Conservation (phyloP, 179 eudicot species). For the Gypsophila paniculata region DNA sequence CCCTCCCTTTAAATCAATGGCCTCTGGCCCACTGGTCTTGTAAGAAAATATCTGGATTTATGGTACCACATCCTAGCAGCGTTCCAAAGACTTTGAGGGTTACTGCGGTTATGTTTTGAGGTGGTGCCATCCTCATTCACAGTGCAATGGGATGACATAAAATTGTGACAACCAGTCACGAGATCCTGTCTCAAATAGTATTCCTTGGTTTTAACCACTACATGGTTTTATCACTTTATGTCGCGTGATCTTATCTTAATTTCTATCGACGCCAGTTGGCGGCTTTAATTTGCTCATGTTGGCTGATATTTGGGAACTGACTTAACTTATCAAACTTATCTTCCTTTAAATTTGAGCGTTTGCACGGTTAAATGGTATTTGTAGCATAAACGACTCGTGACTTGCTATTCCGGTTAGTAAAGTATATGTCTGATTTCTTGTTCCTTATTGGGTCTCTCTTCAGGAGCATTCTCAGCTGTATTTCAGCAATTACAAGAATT, state of each 20-base stretch:
- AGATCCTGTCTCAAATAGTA: background rate
- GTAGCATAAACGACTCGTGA: background rate
- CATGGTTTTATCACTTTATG: background rate
- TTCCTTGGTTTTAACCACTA: background rate
- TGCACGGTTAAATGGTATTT: background rate
- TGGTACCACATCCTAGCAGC: background rate
- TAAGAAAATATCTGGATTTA: no score
- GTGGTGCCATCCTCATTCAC: background rate
- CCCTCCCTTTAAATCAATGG: no score
- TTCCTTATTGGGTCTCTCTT: conserved; percentile 10
- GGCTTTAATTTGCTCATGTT: background rate
- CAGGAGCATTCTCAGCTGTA: conserved; percentile 45
- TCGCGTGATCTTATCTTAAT: background rate
- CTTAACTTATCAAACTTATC: background rate
- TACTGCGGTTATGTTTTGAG: background rate
- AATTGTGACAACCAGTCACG: background rate
- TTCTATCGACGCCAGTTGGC: background rate
- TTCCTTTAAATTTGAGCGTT: background rate
- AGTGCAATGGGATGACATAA: background rate
- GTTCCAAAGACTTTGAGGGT: background rate
- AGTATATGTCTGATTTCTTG: conserved; percentile 6
- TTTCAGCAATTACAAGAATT: conserved; percentile 55
- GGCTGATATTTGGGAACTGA: background rate
- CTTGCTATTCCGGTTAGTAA: background rate
- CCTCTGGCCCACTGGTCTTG: no score